Evolutionary conservation across 805 yeast species (phyloP), one percentile per base, ranked within the genome.

Genomic region (Maudiozyma turicensis): DNA sequence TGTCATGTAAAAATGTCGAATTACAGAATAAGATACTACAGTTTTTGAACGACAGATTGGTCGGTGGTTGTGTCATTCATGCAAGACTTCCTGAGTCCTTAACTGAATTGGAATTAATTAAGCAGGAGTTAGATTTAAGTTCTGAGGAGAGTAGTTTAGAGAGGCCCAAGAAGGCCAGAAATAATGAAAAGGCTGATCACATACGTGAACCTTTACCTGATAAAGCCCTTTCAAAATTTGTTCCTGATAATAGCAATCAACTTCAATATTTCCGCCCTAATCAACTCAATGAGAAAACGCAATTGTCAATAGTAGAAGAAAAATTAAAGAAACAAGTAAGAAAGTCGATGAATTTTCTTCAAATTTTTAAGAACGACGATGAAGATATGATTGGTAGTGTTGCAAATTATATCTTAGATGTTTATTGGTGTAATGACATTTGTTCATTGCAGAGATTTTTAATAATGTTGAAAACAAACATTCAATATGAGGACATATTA

Each of bases 331-430:
- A 56, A 44, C 58, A 63, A 47, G 60, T 67, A 0, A 58, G 57
- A 26, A 62, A 55, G 20, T 60, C 61, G 8, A 55, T 69, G 49
- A 68, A 69, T 38, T 70, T 65, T 41, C 52, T 68, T 43, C 54
- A 57, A 43, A 61, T 56, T 45, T 66, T 71, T 6, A 50, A 57
- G 13, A 69, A 70, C 2, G 59, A 68, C 1, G 61, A 68, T 49
- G 61, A 64, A 11, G 57, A 53, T n/a, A 68, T 64, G 47, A 44
- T 69, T 43, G 53, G 47, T 11, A 58, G 63, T 32, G 61, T 72
- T 37, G 46, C 67, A 8, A 66, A 65, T n/a, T 68, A 67, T 50
- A 62, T 72, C 40, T 50, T 69, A 42, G 69, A 69, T 31, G 62
- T 63, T 0, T 66, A 58, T 47, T 71, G 73, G 70, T 49, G 53